Conservation (phyloP, 305 asterid genomes). For the Fraxinus nigra region DNA sequence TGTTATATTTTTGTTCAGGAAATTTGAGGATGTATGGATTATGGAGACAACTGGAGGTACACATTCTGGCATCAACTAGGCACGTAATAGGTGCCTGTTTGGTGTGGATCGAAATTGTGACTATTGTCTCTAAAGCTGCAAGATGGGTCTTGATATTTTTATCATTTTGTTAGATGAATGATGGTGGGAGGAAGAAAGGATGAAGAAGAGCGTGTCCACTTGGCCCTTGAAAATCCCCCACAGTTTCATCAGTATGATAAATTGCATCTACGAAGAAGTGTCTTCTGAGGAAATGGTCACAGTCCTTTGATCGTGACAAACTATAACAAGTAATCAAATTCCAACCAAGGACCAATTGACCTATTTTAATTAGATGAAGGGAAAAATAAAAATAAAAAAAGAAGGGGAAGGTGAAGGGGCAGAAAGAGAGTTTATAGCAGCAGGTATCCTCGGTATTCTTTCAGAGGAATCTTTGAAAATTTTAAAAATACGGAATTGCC, state of each 20-base stretch:
- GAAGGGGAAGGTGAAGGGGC: background rate
- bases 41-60: background rate
- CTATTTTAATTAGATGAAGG: background rate
- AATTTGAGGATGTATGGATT: background rate
- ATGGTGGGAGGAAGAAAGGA: background rate
- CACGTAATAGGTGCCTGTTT: background rate
- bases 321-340: background rate
- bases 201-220: background rate
- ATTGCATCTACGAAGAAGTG: background rate
- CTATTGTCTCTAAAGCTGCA: background rate
- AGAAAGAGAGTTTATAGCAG: background rate
- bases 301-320: background rate
- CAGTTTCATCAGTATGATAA: background rate
- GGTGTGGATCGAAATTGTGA: background rate
- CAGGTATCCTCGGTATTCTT: background rate
- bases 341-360: background rate
- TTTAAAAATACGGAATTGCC: background rate
- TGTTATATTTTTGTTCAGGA: background rate
- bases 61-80: background rate
- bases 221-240: background rate
- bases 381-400: background rate
- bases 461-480: background rate
- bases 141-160: background rate
- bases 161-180: background rate
- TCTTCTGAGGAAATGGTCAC: background rate